These are phyloP conservation scores for Aspergillus hancockii DNA, from an alignment of 495 filamentous ascomycete genomes.

Conservation along the genomic window DNA sequence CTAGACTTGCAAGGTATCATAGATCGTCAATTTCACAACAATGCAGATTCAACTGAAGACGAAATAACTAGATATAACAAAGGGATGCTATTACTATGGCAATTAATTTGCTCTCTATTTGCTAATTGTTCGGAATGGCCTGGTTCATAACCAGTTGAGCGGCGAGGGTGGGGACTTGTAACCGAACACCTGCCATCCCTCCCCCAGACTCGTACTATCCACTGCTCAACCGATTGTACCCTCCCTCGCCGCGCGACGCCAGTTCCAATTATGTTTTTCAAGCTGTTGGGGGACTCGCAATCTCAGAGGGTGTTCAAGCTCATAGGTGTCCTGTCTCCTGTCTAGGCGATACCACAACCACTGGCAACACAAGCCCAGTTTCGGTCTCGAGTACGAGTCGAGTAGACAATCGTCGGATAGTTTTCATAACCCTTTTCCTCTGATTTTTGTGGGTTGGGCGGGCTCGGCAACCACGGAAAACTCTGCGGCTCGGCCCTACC, in stretches of 20 bases:
- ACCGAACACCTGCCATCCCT: not conserved
- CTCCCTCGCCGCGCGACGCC: not conserved
- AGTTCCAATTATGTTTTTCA: conserved; percentile 2
- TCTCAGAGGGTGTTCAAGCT: conserved; percentile 9
- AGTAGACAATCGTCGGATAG: conserved; percentile 6
- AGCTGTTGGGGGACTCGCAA: not conserved
- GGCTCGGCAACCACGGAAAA: conserved; percentile 1
- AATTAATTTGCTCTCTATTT: too few species aligned
- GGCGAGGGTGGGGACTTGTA: conserved; percentile 1
- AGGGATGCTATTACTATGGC: too few species aligned
- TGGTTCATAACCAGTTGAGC: too few species aligned
- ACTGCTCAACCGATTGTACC: not conserved
- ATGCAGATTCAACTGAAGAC: too few species aligned
- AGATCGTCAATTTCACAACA: too few species aligned
- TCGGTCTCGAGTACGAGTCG: conserved; percentile 9
- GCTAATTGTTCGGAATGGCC: too few species aligned
- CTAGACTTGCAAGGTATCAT: too few species aligned
- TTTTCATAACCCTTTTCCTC: conserved; percentile 10
- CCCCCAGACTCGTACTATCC: not conserved
- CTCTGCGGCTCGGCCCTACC: not conserved
- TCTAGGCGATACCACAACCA: conserved; percentile 7
- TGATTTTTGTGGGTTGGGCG: conserved; percentile 2
- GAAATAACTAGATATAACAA: too few species aligned
- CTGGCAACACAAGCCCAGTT: not conserved
- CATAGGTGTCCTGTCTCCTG: conserved; percentile 9